These are phyloP conservation scores for Fusarium mangiferae DNA, from an alignment of 2,329 filamentous ascomycete genomes.

Conservation along the genomic window DNA sequence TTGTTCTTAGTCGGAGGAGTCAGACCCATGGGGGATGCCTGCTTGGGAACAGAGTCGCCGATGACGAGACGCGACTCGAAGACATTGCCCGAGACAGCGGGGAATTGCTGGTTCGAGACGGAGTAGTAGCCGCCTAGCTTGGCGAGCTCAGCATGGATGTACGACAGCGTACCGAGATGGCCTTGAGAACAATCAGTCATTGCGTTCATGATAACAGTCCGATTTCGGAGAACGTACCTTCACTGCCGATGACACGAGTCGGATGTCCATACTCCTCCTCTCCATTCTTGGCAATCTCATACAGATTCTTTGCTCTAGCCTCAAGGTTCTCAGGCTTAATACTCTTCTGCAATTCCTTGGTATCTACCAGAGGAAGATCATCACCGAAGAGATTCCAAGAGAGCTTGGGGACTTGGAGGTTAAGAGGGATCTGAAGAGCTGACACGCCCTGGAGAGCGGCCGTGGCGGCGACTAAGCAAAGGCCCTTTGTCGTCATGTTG, in stretches of 20 bases:
- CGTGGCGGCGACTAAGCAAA: constrained; percentile 41
- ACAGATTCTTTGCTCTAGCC: constrained; percentile 69
- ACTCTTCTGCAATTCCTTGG: constrained; percentile 64
- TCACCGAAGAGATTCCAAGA: constrained; percentile 29
- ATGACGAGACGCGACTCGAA: constrained; percentile 68
- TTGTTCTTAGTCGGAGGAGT: constrained; percentile 72
- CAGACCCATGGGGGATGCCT: constrained; percentile 69
- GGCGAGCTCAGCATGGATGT: constrained; percentile 66
- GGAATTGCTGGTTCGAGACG: constrained; percentile 71
- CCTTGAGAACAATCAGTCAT: constrained; percentile 53
- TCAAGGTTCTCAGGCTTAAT: constrained; percentile 68
- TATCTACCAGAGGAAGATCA: constrained; percentile 59
- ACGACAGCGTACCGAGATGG: constrained; percentile 71
- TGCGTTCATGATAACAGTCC: neutral
- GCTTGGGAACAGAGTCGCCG: constrained; percentile 60
- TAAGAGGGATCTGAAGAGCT: constrained; percentile 41
- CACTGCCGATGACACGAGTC: constrained; percentile 76
- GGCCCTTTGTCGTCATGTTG: constrained; percentile 41
- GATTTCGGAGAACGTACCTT: constrained; percentile 55
- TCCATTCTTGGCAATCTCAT: constrained; percentile 68
- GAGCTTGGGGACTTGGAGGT: constrained; percentile 31
- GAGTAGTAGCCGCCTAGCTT: constrained; percentile 69
- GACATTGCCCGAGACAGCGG: constrained; percentile 69
- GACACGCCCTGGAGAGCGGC: constrained; percentile 44
- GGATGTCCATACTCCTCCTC: constrained; percentile 72